Percentiles rank a stretch among this genome's conserved stretches.
phyloP scores from a whole-genome alignment of 2,329 filamentous ascomycete genomes.

The Raffaelea albimanens region DNA sequence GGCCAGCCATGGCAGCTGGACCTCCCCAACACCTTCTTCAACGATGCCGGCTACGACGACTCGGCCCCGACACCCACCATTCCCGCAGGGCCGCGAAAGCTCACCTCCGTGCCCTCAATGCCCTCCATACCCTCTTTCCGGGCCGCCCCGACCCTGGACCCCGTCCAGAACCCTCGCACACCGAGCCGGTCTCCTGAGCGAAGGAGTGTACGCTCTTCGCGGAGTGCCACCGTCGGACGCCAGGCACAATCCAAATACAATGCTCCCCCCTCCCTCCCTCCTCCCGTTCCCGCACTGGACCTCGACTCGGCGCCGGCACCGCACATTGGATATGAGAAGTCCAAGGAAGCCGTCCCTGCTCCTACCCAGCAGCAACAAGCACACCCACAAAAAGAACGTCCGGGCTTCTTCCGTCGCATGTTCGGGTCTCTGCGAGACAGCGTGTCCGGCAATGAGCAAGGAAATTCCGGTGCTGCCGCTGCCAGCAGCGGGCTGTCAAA shows the following conservation, averaged over 20 bases:
- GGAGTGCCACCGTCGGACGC: conserved; percentile 31
- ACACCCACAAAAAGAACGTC: conserved; percentile 50
- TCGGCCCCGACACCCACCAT: conserved; percentile 81
- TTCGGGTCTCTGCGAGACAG: conserved; percentile 65
- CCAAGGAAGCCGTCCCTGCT: conserved; percentile 39
- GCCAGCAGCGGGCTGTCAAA: not conserved
- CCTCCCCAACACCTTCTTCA: conserved; percentile 37
- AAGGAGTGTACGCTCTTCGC: conserved; percentile 49
- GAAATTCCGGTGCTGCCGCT: conserved; percentile 10
- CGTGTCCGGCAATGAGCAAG: conserved; percentile 12
- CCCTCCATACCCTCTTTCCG: conserved; percentile 26
- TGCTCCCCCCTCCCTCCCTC: conserved; percentile 14
- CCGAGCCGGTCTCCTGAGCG: conserved; percentile 27
- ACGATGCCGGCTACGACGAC: conserved; percentile 52
- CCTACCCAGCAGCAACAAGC: conserved; percentile 12
- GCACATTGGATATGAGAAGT: conserved; percentile 49
- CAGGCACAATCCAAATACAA: conserved; percentile 20
- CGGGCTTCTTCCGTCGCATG: conserved; percentile 86
- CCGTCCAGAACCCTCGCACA: conserved; percentile 23
- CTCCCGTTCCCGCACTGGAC: conserved; percentile 19
- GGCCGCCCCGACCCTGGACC: conserved; percentile 29
- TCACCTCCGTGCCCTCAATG: conserved; percentile 25
- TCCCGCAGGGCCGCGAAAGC: conserved; percentile 62
- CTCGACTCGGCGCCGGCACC: conserved; percentile 48
- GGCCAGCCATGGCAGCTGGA: conserved; percentile 34